A percentile compares a stretch with the other conserved stretches of the same genome.
phyloP scores from a whole-genome alignment of 139 green algal species.

The Chlorella vulgaris region DNA sequence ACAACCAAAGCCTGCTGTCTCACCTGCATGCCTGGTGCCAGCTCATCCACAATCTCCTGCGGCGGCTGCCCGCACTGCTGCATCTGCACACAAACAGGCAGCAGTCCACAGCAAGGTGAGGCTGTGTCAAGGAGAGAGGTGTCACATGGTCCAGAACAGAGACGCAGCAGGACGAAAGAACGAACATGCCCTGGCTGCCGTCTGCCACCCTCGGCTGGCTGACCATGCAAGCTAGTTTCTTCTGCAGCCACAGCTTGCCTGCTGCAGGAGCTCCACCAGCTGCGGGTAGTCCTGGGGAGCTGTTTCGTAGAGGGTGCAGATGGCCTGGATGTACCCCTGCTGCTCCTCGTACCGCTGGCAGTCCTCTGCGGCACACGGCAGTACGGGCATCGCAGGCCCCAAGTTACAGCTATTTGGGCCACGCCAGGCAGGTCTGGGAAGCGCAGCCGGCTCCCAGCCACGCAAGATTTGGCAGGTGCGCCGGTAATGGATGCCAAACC shows the following conservation, averaged over 20 bases:
- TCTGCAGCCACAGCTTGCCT: constrained; percentile 50
- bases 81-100: constrained; percentile 64
- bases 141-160: too few relatives aligned
- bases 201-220: too few relatives aligned
- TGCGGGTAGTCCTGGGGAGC: constrained; percentile 63
- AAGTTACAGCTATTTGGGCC: not conserved
- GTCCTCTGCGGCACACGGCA: constrained; percentile 15
- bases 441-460: not conserved
- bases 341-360: constrained; percentile 63
- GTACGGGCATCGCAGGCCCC: not conserved
- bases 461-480: too few relatives aligned
- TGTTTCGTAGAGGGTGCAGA: constrained; percentile 77
- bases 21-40: constrained; percentile 57
- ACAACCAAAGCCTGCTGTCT: too few relatives aligned
- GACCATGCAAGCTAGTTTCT: too few relatives aligned
- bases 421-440: not conserved
- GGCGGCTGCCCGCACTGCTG: constrained; percentile 82
- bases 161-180: too few relatives aligned
- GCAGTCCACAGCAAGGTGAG: not conserved
- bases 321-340: constrained; percentile 64
- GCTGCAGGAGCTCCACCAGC: constrained; percentile 77
- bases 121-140: not conserved
- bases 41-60: constrained; percentile 82
- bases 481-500: too few relatives aligned
- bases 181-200: too few relatives aligned